Conservation (phyloP, 2,329 filamentous ascomycete species). For the Cytospora piceae region DNA sequence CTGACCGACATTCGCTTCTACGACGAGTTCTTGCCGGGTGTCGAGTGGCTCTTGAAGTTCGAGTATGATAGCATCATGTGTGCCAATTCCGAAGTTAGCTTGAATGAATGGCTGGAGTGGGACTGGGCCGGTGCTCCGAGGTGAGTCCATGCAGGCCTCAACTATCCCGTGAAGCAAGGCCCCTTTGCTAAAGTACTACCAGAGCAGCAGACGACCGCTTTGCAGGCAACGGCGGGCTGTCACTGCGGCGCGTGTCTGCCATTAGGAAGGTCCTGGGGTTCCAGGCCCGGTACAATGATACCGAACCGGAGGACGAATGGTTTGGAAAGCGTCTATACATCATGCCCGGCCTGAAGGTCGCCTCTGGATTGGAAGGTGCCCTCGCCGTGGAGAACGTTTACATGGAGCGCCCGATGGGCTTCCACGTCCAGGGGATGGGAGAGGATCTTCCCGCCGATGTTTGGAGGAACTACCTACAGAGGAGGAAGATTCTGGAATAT, state of each 20-base stretch:
- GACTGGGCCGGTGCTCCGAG: slow-evolving; percentile 56
- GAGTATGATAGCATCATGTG: slow-evolving; percentile 61
- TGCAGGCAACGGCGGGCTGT: slow-evolving; percentile 58
- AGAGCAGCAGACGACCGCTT: slow-evolving; percentile 38
- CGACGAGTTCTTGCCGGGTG: slow-evolving; percentile 52
- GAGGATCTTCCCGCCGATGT: slow-evolving; percentile 48
- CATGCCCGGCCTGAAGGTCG: slow-evolving; percentile 52
- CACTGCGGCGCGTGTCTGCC: slow-evolving; percentile 56
- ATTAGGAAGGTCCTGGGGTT: slow-evolving; percentile 53
- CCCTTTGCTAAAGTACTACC: not conserved
- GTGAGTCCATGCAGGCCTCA: slow-evolving; percentile 38
- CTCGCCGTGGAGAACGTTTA: slow-evolving; percentile 37
- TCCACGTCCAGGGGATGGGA: slow-evolving; percentile 58
- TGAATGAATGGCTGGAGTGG: slow-evolving; percentile 59
- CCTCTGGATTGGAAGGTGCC: slow-evolving; percentile 37
- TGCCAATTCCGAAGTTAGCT: slow-evolving; percentile 53
- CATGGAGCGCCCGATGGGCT: slow-evolving; percentile 54
- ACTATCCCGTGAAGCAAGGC: not conserved
- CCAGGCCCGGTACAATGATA: slow-evolving; percentile 54
- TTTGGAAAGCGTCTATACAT: slow-evolving; percentile 53
- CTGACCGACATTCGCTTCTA: slow-evolving; percentile 58
- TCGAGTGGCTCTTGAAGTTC: slow-evolving; percentile 59
- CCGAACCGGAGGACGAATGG: slow-evolving; percentile 60
- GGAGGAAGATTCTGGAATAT: slow-evolving; percentile 59
- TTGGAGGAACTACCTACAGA: slow-evolving; percentile 52